Conservation (phyloP, 176 grass and related monocot genomes). For the Secale cereale region DNA sequence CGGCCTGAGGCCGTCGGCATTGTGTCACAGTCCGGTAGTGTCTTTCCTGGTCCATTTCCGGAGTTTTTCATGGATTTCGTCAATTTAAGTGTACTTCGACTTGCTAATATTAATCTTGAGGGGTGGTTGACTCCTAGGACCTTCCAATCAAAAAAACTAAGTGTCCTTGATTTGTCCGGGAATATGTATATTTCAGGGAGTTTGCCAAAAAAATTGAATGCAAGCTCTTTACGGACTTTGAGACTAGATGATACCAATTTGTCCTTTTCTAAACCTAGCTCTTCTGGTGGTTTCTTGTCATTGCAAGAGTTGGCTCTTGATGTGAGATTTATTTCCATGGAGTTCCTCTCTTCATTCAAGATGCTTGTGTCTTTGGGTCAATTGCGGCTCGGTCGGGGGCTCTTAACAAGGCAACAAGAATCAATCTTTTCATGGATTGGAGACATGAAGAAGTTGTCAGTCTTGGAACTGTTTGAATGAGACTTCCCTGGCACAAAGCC, state of each 20-base stretch:
- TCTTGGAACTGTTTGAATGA: neutral
- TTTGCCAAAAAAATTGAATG: neutral
- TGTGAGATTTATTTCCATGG: neutral
- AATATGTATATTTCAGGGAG: constrained; percentile 22
- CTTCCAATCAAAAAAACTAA: constrained; percentile 23
- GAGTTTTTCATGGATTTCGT: constrained; percentile 11
- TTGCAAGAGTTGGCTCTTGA: neutral
- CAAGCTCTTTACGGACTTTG: neutral
- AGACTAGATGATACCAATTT: neutral
- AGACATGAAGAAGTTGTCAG: neutral
- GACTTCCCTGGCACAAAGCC: constrained; percentile 12
- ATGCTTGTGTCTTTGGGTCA: neutral
- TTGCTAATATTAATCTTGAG: constrained; percentile 13
- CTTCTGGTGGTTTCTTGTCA: neutral
- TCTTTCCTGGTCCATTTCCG: neutral
- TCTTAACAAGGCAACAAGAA: neutral
- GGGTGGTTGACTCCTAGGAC: constrained; percentile 9
- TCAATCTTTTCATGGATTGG: neutral
- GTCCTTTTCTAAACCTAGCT: neutral
- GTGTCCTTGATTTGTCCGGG: constrained; percentile 21
- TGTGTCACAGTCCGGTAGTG: too few species aligned
- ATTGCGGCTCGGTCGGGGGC: neutral
- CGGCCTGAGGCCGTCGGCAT: too few species aligned
- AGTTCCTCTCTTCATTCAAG: neutral
- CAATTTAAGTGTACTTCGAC: constrained; percentile 7